A percentile compares a stretch with the other conserved stretches of the same genome.
Conservation (phyloP, 306 rosid genomes). For the Heteromeles arbutifolia region DNA sequence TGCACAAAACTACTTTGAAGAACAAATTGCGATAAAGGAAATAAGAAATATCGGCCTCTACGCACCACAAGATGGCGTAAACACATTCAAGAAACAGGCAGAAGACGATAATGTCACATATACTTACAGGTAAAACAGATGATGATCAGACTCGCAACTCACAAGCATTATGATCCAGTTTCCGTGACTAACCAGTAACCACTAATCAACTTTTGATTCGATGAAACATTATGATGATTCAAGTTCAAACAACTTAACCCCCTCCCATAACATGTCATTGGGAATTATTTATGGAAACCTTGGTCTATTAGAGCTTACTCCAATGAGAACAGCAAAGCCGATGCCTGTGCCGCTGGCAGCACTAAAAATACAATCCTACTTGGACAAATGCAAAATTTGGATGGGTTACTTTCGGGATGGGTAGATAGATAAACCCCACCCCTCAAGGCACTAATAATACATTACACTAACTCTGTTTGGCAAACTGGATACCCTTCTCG, state of each 20-base stretch:
- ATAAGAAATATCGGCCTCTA: too few relatives aligned
- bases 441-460: slow-evolving; percentile 8
- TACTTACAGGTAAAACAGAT: neutral
- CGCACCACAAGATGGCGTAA: too few relatives aligned
- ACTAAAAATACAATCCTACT: slow-evolving; percentile 23
- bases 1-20: too few relatives aligned
- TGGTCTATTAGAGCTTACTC: slow-evolving; percentile 17
- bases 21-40: too few relatives aligned
- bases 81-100: too few relatives aligned
- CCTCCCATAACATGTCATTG: slow-evolving; percentile 16
- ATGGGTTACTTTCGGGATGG: slow-evolving; percentile 16
- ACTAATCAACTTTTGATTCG: neutral
- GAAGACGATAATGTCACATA: too few relatives aligned
- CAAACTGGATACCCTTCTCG: slow-evolving; percentile 90
- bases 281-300: slow-evolving; percentile 28
- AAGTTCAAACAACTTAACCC: slow-evolving; percentile 3
- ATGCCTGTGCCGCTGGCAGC: slow-evolving; percentile 28
- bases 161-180: neutral
- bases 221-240: neutral
- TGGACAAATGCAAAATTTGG: slow-evolving; percentile 42
- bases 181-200: too few relatives aligned
- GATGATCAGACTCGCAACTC: neutral
- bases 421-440: slow-evolving; percentile 12
- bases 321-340: slow-evolving; percentile 27
- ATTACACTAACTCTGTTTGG: slow-evolving; percentile 40